A percentile compares a stretch with the other conserved stretches of the same genome.
These are phyloP conservation scores for Musa balbisiana DNA, from an alignment of 202 grass and related monocot species.

Conservation along the genomic window DNA sequence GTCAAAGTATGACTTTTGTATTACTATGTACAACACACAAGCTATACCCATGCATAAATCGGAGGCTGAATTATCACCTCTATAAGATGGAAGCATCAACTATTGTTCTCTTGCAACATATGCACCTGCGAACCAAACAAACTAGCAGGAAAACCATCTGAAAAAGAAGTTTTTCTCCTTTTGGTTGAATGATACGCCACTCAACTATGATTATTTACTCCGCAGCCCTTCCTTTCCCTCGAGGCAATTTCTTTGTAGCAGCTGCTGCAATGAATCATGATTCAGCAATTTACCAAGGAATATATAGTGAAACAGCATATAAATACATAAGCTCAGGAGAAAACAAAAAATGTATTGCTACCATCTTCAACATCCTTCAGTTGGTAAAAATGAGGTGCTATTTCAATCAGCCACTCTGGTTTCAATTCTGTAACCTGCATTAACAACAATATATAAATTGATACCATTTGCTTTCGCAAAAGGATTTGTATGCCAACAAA, in stretches of 20 bases:
- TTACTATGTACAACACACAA: too few relatives aligned
- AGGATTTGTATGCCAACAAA: background rate
- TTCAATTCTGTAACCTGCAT: slow-evolving; percentile 76
- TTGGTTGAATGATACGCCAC: too few relatives aligned
- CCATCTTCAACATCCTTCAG: slow-evolving; percentile 84
- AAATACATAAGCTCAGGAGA: background rate
- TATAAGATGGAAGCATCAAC: too few relatives aligned
- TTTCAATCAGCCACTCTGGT: slow-evolving; percentile 80
- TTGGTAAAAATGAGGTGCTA: slow-evolving; percentile 93
- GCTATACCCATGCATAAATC: too few relatives aligned
- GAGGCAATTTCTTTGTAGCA: slow-evolving; percentile 52
- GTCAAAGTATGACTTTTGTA: too few relatives aligned
- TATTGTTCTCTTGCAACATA: too few relatives aligned
- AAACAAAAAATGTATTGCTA: slow-evolving; percentile 19
- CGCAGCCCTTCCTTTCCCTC: slow-evolving; percentile 40
- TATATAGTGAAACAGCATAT: background rate
- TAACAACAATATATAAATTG: slow-evolving; percentile 14
- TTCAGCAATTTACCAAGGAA: background rate
- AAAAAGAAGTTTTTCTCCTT: too few relatives aligned
- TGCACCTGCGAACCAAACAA: too few relatives aligned
- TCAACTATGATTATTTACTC: slow-evolving; percentile 5
- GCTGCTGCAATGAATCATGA: slow-evolving; percentile 26
- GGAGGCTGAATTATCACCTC: too few relatives aligned
- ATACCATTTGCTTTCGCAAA: background rate
- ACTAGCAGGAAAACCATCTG: too few relatives aligned